Evolutionary conservation across 2,329 filamentous ascomycete species (phyloP).

Genomic region (Botryosphaeria dothidea): DNA sequence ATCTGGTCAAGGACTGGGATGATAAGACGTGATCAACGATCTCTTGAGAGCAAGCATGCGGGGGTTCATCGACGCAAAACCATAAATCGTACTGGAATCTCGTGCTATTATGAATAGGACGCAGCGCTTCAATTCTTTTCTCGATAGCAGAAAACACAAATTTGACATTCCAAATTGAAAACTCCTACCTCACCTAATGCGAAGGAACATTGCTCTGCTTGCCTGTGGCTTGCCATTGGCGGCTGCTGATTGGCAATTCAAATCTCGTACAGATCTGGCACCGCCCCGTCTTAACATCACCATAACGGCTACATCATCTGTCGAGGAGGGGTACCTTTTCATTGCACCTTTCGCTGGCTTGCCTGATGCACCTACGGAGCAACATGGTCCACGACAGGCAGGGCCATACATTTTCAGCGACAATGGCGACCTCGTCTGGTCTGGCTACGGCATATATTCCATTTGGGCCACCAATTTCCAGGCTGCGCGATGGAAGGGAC

Average conservation of each 20-base stretch:
- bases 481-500: slow-evolving; percentile 50
- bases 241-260: slow-evolving; percentile 54
- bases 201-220: background rate
- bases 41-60: too few species aligned
- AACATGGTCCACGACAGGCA: slow-evolving; percentile 52
- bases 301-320: slow-evolving; percentile 42
- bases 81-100: too few species aligned
- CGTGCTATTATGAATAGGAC: too few species aligned
- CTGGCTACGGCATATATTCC: slow-evolving; percentile 54
- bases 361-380: slow-evolving; percentile 27
- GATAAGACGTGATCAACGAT: too few species aligned
- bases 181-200: background rate
- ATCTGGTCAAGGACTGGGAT: too few species aligned
- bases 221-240: slow-evolving; percentile 37
- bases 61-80: too few species aligned
- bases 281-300: slow-evolving; percentile 49
- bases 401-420: slow-evolving; percentile 59
- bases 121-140: too few species aligned
- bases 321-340: slow-evolving; percentile 49
- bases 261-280: slow-evolving; percentile 47
- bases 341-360: slow-evolving; percentile 38
- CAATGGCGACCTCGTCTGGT: slow-evolving; percentile 59
- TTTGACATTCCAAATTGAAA: too few species aligned
- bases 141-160: too few species aligned
- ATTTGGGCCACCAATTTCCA: slow-evolving; percentile 59